Evolutionary conservation across 2,329 filamentous ascomycete genomes (phyloP), one percentile per base, ranked within the genome.

Genomic region (Penicillium sp.): DNA sequence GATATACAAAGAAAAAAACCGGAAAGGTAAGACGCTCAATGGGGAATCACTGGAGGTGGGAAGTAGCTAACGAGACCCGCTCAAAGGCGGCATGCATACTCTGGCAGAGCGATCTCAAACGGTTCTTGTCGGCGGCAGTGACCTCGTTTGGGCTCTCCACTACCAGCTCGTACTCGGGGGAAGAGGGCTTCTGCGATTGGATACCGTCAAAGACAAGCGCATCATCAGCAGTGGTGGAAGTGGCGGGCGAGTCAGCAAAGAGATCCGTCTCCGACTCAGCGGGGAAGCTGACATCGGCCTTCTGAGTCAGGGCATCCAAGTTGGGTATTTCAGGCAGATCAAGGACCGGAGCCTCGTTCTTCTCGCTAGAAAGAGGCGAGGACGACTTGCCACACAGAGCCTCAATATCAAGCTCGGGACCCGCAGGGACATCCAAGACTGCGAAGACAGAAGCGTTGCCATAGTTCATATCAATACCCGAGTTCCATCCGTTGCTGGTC

Each of bases 331-430:
- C 71, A 45, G 67, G 71, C 59, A 34, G 73, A 63, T 84, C 79
- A 48, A 86, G 73, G 55, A 77, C 70, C 28, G 83, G 82, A 22
- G 77, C 73, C 60, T 83, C 80, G 12, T 79, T 71, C 75, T 86
- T 86, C 60, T 78, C 74, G 42, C 83, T 79, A 4, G 73, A 70
- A 3, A 75, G 42, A 73, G 82, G 83, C 42, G 83, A 84, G 0
- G 83, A 77, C 82, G 83, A 78, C 83, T 95, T 95, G 69, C 90
- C 90, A 4, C 88, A 88, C n/a, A 95, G 81, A 25, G 83, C 72
- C 25, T 84, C 81, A 5, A 84, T 78, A 61, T 86, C 82, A 47
- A 93, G 82, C 45, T 75, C 69, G 5, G 89, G 88, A 28, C 89
- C 80, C 66, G 88, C 84, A 2, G 89, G 88, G 2, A 90, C 84